These are phyloP conservation scores for Candida odintsovae DNA, from an alignment of 805 yeast species.

Conservation along the genomic window DNA sequence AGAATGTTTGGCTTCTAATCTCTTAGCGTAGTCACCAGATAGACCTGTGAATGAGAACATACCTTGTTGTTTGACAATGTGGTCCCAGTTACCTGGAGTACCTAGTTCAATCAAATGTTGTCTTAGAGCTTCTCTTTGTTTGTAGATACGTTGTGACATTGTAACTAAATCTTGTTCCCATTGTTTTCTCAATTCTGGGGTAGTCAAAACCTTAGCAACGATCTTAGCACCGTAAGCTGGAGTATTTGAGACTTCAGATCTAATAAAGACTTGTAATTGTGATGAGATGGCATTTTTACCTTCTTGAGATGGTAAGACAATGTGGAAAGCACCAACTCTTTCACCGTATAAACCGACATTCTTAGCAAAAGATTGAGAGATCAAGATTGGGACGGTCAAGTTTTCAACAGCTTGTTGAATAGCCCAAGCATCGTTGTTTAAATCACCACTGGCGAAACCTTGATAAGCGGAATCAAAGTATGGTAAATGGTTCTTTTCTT, in stretches of 20 bases:
- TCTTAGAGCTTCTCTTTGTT: conserved; percentile 71
- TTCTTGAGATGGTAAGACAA: conserved; percentile 44
- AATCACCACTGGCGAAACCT: conserved; percentile 91
- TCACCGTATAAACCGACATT: conserved; percentile 97
- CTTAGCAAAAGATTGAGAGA: conserved; percentile 95
- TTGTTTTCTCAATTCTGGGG: conserved; percentile 60
- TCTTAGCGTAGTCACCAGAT: conserved; percentile 64
- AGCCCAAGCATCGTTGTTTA: conserved; percentile 80
- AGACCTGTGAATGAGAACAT: conserved; percentile 97
- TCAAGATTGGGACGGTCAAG: conserved; percentile 51
- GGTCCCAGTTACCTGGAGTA: conserved; percentile 93
- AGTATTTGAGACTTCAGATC: conserved; percentile 88
- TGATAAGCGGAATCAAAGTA: conserved; percentile 95
- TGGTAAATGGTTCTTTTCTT: conserved; percentile 62
- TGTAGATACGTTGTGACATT: conserved; percentile 78
- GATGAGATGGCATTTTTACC: conserved; percentile 58
- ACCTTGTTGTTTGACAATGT: conserved; percentile 85
- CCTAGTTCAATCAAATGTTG: conserved; percentile 50
- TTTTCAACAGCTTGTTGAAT: conserved; percentile 49
- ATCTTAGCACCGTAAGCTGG: conserved; percentile 95
- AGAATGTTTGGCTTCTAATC: conserved; percentile 72
- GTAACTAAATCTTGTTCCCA: conserved; percentile 82
- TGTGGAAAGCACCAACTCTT: conserved; percentile 90
- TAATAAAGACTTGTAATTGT: conserved; percentile 68
- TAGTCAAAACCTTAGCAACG: conserved; percentile 67